Percentiles rank a stretch among this genome's conserved stretches.
These are phyloP conservation scores for Coccomyxa sp. DNA, from an alignment of 139 green algal species.

Conservation along the genomic window DNA sequence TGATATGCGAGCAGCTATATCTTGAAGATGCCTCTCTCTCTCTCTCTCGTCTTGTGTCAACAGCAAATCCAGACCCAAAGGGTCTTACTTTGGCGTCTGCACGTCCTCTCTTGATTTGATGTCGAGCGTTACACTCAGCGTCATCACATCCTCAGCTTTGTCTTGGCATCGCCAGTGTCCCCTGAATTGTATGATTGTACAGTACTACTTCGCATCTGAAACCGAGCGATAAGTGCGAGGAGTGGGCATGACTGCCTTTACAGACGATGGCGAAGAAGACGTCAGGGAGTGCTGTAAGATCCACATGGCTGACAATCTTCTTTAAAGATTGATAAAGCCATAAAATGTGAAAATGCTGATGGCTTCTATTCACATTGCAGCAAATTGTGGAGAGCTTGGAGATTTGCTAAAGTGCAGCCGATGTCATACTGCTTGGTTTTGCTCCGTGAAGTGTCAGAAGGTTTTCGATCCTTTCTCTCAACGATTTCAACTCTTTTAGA, in stretches of 20 bases:
- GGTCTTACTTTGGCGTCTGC: too few relatives aligned
- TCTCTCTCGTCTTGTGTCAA: too few relatives aligned
- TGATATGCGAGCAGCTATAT: too few relatives aligned
- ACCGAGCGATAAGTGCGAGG: background rate
- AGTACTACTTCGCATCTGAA: too few relatives aligned
- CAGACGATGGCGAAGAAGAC: background rate
- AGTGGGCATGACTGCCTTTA: background rate
- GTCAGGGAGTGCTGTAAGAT: background rate
- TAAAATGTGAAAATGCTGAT: background rate
- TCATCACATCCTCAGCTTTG: too few relatives aligned
- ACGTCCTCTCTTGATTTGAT: too few relatives aligned
- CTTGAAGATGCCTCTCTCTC: too few relatives aligned
- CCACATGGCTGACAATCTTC: background rate
- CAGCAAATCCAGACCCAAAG: too few relatives aligned
- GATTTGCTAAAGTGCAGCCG: conserved; percentile 70
- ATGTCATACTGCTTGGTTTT: conserved; percentile 81
- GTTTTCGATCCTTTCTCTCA: conserved; percentile 15
- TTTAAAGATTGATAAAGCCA: background rate
- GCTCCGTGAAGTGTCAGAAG: conserved; percentile 79
- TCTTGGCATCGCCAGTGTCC: too few relatives aligned
- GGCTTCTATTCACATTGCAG: conserved; percentile 27
- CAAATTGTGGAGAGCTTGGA: conserved; percentile 67
- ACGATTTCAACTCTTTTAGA: too few relatives aligned
- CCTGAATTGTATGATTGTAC: too few relatives aligned
- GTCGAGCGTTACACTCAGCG: too few relatives aligned